Evolutionary conservation across 2,329 filamentous ascomycete genomes (phyloP).

Genomic region (Phialophora macrospora): DNA sequence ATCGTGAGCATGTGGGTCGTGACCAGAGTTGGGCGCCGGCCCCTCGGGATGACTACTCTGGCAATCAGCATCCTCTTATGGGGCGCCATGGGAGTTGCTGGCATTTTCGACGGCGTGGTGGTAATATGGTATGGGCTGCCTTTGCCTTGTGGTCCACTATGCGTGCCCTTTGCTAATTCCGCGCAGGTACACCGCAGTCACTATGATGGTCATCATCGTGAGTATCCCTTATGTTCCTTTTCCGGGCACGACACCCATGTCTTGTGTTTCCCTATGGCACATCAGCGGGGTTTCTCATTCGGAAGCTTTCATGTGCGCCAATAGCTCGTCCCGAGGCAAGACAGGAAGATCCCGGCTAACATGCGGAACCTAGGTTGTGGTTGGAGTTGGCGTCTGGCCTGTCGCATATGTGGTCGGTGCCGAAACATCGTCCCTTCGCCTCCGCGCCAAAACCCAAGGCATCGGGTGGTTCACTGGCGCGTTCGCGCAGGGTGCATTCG

Average conservation of each 20-base stretch:
- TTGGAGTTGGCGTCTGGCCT: conserved; percentile 46
- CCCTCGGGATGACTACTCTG: conserved; percentile 48
- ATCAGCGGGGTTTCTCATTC: neutral
- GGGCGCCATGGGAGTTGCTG: conserved; percentile 55
- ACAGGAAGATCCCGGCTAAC: neutral
- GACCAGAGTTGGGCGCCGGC: conserved; percentile 49
- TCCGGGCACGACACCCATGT: neutral
- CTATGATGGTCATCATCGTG: conserved; percentile 54
- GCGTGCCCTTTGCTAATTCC: neutral
- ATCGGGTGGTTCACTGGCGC: conserved; percentile 51
- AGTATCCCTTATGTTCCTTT: neutral
- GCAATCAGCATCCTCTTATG: conserved; percentile 47
- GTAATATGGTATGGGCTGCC: conserved; percentile 47
- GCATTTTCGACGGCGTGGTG: conserved; percentile 49
- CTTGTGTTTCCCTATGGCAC: neutral
- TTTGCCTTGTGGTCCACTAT: neutral
- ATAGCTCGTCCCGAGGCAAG: neutral
- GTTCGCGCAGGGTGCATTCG: conserved; percentile 50
- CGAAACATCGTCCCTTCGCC: conserved; percentile 45
- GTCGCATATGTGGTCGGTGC: conserved; percentile 46
- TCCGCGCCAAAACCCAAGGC: conserved; percentile 48
- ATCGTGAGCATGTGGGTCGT: conserved; percentile 53
- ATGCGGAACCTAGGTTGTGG: conserved; percentile 31
- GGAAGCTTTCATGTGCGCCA: neutral
- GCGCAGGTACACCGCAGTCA: conserved; percentile 49